These are phyloP conservation scores for Nothomitra cinnamomea DNA, from an alignment of 2,329 filamentous ascomycete genomes.

Conservation along the genomic window DNA sequence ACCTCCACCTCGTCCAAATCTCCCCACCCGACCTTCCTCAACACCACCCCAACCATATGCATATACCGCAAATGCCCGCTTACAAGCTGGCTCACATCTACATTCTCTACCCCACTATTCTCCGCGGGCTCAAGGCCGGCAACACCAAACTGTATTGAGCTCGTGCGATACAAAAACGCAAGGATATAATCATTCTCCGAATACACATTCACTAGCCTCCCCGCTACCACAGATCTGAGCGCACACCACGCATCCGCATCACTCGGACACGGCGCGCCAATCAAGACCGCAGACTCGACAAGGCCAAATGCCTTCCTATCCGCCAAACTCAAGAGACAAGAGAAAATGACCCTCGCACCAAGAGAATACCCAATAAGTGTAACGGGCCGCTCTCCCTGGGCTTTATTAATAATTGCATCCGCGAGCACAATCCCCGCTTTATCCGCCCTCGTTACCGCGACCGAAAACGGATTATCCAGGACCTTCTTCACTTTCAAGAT, in stretches of 20 bases:
- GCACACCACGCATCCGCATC: conserved; percentile 55
- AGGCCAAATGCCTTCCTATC: conserved; percentile 68
- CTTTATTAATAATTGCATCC: conserved; percentile 64
- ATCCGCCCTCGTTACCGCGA: conserved; percentile 59
- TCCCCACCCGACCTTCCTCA: conserved; percentile 34
- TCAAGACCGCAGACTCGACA: conserved; percentile 66
- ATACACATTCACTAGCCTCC: conserved; percentile 74
- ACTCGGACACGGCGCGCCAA: conserved; percentile 65
- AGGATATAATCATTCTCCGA: conserved; percentile 78
- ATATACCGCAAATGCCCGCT: conserved; percentile 33
- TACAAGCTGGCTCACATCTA: conserved; percentile 33
- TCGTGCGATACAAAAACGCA: conserved; percentile 72
- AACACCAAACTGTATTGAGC: conserved; percentile 65
- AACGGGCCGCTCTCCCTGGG: conserved; percentile 67
- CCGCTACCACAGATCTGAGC: conserved; percentile 62
- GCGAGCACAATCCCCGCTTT: conserved; percentile 68
- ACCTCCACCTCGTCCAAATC: conserved; percentile 32
- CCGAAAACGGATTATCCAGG: conserved; percentile 67
- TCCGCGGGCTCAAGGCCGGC: conserved; percentile 64
- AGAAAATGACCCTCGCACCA: conserved; percentile 66
- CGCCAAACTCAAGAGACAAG: conserved; percentile 60
- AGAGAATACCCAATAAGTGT: conserved; percentile 69
- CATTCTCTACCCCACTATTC: conserved; percentile 43
- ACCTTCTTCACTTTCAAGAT: conserved; percentile 48
- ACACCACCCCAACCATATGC: conserved; percentile 32